phyloP scores from a whole-genome alignment of 1,139 yeast species.

The Zygosaccharomyces pseudobailii region DNA sequence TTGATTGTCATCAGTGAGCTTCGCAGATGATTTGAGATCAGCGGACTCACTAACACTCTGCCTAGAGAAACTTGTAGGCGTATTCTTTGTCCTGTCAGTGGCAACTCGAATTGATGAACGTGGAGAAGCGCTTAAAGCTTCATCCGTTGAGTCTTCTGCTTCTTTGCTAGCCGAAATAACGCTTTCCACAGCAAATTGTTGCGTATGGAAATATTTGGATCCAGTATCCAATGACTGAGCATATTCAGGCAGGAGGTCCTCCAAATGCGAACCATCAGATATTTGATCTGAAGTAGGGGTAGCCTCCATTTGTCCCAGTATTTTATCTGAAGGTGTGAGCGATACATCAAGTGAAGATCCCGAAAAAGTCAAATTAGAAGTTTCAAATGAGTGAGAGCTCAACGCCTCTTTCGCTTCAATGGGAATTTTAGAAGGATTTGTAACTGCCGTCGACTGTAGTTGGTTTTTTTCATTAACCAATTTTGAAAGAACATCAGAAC shows the following conservation, averaged over 20 bases:
- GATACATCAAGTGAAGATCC: not conserved
- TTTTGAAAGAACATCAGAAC: too few relatives aligned
- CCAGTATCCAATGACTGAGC: constrained; percentile 9
- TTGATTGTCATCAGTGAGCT: not conserved
- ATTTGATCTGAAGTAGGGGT: constrained; percentile 7
- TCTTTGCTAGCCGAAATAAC: not conserved
- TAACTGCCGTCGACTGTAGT: too few relatives aligned
- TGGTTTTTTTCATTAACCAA: too few relatives aligned
- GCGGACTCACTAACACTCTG: too few relatives aligned
- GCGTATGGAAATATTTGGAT: not conserved
- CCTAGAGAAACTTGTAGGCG: too few relatives aligned
- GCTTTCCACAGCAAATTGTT: constrained; percentile 3
- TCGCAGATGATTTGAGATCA: too few relatives aligned
- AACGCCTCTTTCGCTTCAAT: too few relatives aligned
- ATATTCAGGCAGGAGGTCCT: constrained; percentile 5
- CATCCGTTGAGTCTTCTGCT: not conserved
- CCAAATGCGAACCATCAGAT: not conserved
- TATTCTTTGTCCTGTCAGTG: not conserved
- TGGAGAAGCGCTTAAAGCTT: not conserved
- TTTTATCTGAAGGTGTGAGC: not conserved
- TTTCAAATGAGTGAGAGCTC: too few relatives aligned
- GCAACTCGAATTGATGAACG: not conserved
- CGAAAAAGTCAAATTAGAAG: not conserved
- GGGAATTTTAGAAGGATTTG: too few relatives aligned
- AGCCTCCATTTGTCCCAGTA: not conserved